These are phyloP conservation scores for Globisporangium nagaii DNA, from an alignment of 352 stramenopile genomes.

Conservation along the genomic window DNA sequence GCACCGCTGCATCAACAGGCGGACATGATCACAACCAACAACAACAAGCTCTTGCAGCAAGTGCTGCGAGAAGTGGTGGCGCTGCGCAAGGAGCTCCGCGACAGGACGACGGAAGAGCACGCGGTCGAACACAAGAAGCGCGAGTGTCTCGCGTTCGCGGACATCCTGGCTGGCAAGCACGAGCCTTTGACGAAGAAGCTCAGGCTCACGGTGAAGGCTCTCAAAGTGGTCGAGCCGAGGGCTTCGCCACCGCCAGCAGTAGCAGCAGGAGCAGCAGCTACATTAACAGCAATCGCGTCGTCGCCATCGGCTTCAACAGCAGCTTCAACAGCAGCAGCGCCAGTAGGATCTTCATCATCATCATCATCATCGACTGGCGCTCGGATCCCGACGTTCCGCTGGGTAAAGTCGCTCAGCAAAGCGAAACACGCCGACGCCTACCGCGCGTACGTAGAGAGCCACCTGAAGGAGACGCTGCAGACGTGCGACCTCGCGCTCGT, in stretches of 20 bases:
- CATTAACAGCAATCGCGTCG: no score
- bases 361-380: no score
- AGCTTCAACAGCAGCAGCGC: no score
- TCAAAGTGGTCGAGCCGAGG: neutral
- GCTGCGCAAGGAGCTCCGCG: constrained; percentile 1
- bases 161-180: neutral
- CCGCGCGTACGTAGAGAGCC: constrained; percentile 3
- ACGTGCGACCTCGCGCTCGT: constrained; percentile 3
- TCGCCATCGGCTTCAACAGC: neutral
- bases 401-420: neutral
- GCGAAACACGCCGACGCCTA: constrained; percentile 3
- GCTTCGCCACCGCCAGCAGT: neutral
- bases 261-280: no score
- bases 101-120: constrained; percentile 2
- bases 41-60: neutral
- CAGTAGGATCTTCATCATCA: neutral
- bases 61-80: neutral
- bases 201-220: neutral
- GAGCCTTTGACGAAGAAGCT: constrained; percentile 2
- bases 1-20: neutral
- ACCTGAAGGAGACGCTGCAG: constrained; percentile 1
- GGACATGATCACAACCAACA: neutral
- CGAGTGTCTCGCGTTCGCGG: constrained; percentile 1
- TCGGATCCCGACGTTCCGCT: neutral
- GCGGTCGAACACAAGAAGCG: neutral